A percentile compares a stretch with the other conserved stretches of the same genome.
These are phyloP conservation scores for Xerocomellus dryophilus DNA, from an alignment of 768 basidiomycete genomes.

Conservation along the genomic window DNA sequence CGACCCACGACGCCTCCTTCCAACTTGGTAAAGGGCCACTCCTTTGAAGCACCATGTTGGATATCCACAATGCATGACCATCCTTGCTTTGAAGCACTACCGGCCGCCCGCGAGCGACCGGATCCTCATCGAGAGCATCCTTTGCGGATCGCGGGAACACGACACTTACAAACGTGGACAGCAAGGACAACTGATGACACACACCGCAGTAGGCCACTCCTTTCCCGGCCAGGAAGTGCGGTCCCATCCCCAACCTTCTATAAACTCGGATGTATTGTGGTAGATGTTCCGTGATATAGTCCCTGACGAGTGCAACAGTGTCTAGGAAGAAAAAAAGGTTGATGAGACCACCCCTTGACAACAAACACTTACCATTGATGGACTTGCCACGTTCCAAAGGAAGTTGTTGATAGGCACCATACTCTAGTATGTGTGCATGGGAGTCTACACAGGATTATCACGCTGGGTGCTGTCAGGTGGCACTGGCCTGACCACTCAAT, in stretches of 20 bases:
- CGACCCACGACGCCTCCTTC: slow-evolving; percentile 82
- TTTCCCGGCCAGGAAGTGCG: slow-evolving; percentile 70
- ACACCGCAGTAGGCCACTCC: slow-evolving; percentile 67
- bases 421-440: slow-evolving; percentile 76
- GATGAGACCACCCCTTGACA: neutral
- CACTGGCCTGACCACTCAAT: slow-evolving; percentile 49
- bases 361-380: slow-evolving; percentile 44
- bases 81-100: slow-evolving; percentile 84
- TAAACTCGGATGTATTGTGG: slow-evolving; percentile 54
- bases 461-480: neutral
- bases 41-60: slow-evolving; percentile 51
- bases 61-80: slow-evolving; percentile 88
- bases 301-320: slow-evolving; percentile 57
- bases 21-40: slow-evolving; percentile 66
- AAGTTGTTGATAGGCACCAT: slow-evolving; percentile 64
- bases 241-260: slow-evolving; percentile 89
- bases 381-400: slow-evolving; percentile 61
- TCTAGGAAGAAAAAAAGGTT: slow-evolving; percentile 38
- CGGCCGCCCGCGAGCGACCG: slow-evolving; percentile 61
- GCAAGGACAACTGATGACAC: slow-evolving; percentile 18
- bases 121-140: slow-evolving; percentile 72
- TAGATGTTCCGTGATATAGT: slow-evolving; percentile 57
- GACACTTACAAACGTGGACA: neutral
- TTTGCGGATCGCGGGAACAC: slow-evolving; percentile 27
- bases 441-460: slow-evolving; percentile 50